A percentile compares a stretch with the other conserved stretches of the same genome.
phyloP scores from a whole-genome alignment of 768 basidiomycete species.

The Myochromella boudieri region DNA sequence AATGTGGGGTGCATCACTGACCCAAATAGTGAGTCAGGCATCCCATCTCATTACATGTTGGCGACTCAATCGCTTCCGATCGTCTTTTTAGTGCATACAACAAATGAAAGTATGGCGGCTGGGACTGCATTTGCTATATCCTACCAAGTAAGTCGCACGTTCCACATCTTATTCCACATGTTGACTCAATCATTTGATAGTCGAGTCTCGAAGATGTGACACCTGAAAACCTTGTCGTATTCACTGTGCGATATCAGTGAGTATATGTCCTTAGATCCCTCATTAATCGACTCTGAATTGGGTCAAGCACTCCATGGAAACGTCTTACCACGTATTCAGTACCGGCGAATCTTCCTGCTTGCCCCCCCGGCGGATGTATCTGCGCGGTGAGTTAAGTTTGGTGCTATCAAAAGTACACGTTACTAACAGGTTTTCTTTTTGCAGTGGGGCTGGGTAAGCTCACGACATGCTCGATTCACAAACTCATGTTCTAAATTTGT shows the following conservation, averaged over 20 bases:
- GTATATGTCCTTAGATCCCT: conserved; percentile 12
- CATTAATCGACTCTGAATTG: background rate
- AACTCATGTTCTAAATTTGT: background rate
- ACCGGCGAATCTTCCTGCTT: conserved; percentile 46
- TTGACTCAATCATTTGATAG: conserved; percentile 21
- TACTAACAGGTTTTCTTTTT: background rate
- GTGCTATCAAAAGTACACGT: background rate
- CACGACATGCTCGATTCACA: conserved; percentile 2
- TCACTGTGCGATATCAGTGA: conserved; percentile 49
- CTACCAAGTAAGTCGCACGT: conserved; percentile 36
- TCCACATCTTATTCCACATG: background rate
- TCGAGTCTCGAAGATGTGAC: conserved; percentile 48
- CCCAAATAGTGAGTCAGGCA: conserved; percentile 44
- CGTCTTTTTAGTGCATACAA: conserved; percentile 47
- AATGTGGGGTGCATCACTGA: conserved; percentile 40
- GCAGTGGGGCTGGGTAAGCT: conserved; percentile 56
- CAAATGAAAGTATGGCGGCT: conserved; percentile 49
- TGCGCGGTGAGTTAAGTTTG: conserved; percentile 43
- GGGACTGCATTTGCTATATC: conserved; percentile 58
- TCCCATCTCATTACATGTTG: too few relatives aligned
- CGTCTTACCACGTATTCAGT: conserved; percentile 47
- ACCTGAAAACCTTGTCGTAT: conserved; percentile 48
- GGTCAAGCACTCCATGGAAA: conserved; percentile 50
- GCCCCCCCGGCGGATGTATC: conserved; percentile 49
- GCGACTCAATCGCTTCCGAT: background rate